Evolutionary conservation across 2,329 filamentous ascomycete genomes (phyloP).

Genomic region (Achaetomium macrosporum): DNA sequence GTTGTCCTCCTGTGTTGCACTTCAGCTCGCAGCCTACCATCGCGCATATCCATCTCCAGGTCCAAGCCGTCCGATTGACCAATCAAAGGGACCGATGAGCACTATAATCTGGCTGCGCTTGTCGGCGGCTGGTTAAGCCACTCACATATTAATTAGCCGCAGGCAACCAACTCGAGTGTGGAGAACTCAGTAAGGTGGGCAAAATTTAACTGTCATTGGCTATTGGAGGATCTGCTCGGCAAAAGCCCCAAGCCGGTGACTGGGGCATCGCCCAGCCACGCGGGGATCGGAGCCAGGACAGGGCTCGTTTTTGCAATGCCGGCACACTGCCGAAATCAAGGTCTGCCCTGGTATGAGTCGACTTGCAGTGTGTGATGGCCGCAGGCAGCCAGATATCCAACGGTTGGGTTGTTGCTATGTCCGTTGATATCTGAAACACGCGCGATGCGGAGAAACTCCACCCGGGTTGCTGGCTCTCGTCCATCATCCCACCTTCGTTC

Average conservation of each 20-base stretch:
- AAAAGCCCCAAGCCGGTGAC: no score
- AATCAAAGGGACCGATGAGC: not conserved
- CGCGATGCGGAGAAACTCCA: constrained; percentile 1
- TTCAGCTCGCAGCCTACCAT: constrained; percentile 3
- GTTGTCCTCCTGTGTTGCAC: not conserved
- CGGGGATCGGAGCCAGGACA: constrained; percentile 8
- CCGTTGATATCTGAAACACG: constrained; percentile 7
- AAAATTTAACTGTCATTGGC: not conserved
- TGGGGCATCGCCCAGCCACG: constrained; percentile 3
- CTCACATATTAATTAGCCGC: constrained; percentile 5
- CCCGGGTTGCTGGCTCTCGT: not conserved
- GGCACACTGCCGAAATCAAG: not conserved
- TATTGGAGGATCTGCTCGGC: no score
- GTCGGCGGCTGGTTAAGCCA: constrained; percentile 12
- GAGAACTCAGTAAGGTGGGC: no score
- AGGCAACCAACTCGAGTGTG: no score
- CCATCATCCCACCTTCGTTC: not conserved
- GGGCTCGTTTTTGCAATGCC: not conserved
- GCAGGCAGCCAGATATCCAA: constrained; percentile 11
- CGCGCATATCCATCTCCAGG: not conserved
- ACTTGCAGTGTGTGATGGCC: not conserved
- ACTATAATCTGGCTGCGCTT: constrained; percentile 6
- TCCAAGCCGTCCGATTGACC: constrained; percentile 2
- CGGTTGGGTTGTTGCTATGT: not conserved
- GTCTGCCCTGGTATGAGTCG: not conserved